Evolutionary conservation across 345 rosid genomes (phyloP), one percentile per base, ranked within the genome.

Genomic region (Mangifera indica): DNA sequence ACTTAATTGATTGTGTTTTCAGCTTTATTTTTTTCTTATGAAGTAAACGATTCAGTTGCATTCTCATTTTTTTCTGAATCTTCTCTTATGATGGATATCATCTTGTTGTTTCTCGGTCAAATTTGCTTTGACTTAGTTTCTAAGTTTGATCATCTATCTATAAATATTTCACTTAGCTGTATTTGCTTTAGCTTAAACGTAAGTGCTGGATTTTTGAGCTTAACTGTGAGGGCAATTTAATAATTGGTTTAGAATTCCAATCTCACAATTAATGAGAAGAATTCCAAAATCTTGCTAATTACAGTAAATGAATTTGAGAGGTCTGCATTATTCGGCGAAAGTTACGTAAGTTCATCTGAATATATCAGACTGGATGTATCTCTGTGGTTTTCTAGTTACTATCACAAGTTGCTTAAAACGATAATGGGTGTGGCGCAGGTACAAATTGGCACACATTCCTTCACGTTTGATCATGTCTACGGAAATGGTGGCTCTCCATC

Each of bases 391-490:
- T 37, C 20, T 52, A 10, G 48, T 37, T 29, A 15, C 42, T 37
- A 52, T 11, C 4, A 21, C 10, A 8, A 48, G 12, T 44, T 18
- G 7, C 49, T 70, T 63, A 40, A 37, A 49, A 59, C 0, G 15
- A 65, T 70, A 22, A 69, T 72, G 67, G 63, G 40, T 59, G 17
- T 78, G 74, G 42, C 75, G 83, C 74, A 91, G 97, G 92, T 91
- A 69, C 87, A 87, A 78, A 84, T 91, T 73, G 93, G 97, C 62
- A 63, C 87, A 45, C 97, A 91, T 79, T 84, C 92, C 0, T 91
- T 89, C 71, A 91, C 92, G 6, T 91, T 87, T 74, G 97, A 91
- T 85, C 87, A 79, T 74, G 94, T 91, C n/a, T 91, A 91, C 68
- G 92, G 92, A 68, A 84, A 85, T 74, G 85, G 79, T 52, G 88